Percentiles rank a stretch among this genome's conserved stretches.
Evolutionary conservation across 495 filamentous ascomycete species (phyloP).

Genomic region (Penicillium riverlandense): DNA sequence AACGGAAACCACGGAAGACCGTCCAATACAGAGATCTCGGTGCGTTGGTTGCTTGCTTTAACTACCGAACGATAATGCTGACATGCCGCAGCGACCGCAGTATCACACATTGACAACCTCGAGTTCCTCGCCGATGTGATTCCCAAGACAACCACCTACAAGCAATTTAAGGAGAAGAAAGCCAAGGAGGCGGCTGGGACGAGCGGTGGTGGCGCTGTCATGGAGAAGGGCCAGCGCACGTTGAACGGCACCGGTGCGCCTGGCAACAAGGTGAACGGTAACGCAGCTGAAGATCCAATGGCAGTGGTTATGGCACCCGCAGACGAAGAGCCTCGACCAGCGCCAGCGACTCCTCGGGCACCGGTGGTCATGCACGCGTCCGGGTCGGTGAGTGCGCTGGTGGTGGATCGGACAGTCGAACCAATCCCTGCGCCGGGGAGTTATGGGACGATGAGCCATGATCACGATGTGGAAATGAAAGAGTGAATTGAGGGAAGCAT

Average conservation of each 20-base stretch:
- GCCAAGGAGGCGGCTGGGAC: slow-evolving; percentile 38
- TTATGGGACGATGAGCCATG: slow-evolving; percentile 6
- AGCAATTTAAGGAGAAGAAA: slow-evolving; percentile 64
- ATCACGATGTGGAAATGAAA: slow-evolving; percentile 54
- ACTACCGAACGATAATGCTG: slow-evolving; percentile 1
- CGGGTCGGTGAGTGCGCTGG: slow-evolving; percentile 25
- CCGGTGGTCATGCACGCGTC: slow-evolving; percentile 13
- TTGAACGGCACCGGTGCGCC: slow-evolving; percentile 30
- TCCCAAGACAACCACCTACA: slow-evolving; percentile 75
- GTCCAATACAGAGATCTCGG: slow-evolving; percentile 94
- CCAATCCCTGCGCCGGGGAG: background rate
- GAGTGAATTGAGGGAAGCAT: slow-evolving; percentile 26
- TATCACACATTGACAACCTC: slow-evolving; percentile 84
- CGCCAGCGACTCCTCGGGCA: slow-evolving; percentile 19
- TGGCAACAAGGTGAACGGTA: slow-evolving; percentile 23
- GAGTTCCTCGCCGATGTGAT: slow-evolving; percentile 92
- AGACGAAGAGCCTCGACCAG: slow-evolving; percentile 3
- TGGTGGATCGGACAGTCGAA: slow-evolving; percentile 31
- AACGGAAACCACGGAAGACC: slow-evolving; percentile 84
- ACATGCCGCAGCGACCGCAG: slow-evolving; percentile 61
- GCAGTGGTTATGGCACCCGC: background rate
- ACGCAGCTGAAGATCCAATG: too few species aligned
- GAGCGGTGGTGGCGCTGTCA: slow-evolving; percentile 11
- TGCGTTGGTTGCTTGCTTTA: slow-evolving; percentile 22
- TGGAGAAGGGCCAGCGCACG: slow-evolving; percentile 49